Base-by-base conservation (phyloP, 2,329 filamentous ascomycete genomes). In the Xylariaceae sp. region DNA sequence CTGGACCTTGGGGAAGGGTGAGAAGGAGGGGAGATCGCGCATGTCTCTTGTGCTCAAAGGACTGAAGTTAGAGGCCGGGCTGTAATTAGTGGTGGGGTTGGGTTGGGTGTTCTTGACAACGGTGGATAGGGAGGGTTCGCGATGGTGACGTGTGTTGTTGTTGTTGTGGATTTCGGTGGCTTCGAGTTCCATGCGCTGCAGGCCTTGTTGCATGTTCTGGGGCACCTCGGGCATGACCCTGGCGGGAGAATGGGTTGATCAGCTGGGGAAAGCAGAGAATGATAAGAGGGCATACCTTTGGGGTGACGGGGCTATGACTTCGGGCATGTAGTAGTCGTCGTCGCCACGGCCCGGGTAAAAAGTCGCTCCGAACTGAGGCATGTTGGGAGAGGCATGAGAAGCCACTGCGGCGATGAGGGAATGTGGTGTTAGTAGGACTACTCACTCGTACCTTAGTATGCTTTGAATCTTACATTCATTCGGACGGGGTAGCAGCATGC, bases 201-300 rank as follows among this genome's bases (percentile, higher is more conserved):
- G 80, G 69, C 88, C 92, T 62, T 95, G 85, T 72, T 95, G 90
- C 81, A 98, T 96, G 70, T 95, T 92, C 69, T 92, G 87, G 57
- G 92, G 89, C 55, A 96, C 90, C 76, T 96, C 90, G 65, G 89
- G 88, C 83, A 92, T 95, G 62, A 94, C 82, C 73, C 89, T 95
- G 67, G n/a, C n/a, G n/a, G n/a, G n/a, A n/a, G n/a, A n/a, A n/a
- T n/a, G n/a, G n/a, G n/a, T n/a, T n/a, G n/a, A n/a, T n/a, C n/a
- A n/a, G n/a, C n/a, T n/a, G 27, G 27, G 27, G 16, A 32, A 16
- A 32, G 7, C 27, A 32, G 12, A 32, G 32, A 40, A 22, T 22
- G 34, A 35, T 33, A 46, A 17, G 40, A 23, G 37, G 46, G 67
- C 74, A 59, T 61, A 80, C 77, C 77, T 72, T 66, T 80, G 77